Percentiles rank a stretch among this genome's conserved stretches.
Evolutionary conservation across 176 grass and related monocot species (phyloP).

Genomic region (Rhynchospora breviuscula): DNA sequence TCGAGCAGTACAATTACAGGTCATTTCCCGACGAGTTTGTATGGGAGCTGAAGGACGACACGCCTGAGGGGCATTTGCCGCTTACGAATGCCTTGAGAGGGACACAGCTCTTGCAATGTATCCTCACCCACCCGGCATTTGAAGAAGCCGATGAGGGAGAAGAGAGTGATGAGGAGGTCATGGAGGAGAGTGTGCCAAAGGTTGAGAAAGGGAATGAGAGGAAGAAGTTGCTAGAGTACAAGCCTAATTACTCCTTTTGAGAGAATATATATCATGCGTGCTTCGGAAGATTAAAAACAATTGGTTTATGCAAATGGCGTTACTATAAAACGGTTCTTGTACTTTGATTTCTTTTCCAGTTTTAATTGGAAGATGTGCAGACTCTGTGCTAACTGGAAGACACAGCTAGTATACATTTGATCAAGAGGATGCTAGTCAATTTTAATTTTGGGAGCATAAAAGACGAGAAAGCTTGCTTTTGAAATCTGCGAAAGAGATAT

Average conservation of each 20-base stretch:
- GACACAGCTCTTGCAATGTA: slow-evolving; percentile 65
- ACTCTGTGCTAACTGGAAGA: neutral
- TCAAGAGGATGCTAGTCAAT: neutral
- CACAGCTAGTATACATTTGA: neutral
- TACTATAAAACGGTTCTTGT: slow-evolving; percentile 37
- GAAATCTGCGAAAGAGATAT: neutral
- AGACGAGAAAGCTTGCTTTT: neutral
- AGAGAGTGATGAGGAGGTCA: slow-evolving; percentile 22
- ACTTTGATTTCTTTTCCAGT: slow-evolving; percentile 27
- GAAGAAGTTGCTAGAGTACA: slow-evolving; percentile 45
- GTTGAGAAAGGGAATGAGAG: slow-evolving; percentile 38
- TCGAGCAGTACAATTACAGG: slow-evolving; percentile 85
- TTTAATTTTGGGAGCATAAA: neutral
- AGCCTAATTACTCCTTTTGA: slow-evolving; percentile 90
- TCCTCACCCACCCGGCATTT: slow-evolving; percentile 73
- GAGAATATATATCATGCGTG: slow-evolving; percentile 5
- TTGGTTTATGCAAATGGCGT: slow-evolving; percentile 37
- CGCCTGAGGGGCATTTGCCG: slow-evolving; percentile 82
- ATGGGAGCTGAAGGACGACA: slow-evolving; percentile 77
- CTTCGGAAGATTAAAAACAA: slow-evolving; percentile 30
- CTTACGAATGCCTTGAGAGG: slow-evolving; percentile 92
- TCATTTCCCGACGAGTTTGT: slow-evolving; percentile 80
- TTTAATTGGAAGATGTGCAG: slow-evolving; percentile 36
- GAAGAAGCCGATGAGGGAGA: slow-evolving; percentile 33
- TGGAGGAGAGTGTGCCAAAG: slow-evolving; percentile 17